Evolutionary conservation across 768 basidiomycete genomes (phyloP), one percentile per base, ranked within the genome.

Genomic region (Dacryopinax primogenitus): DNA sequence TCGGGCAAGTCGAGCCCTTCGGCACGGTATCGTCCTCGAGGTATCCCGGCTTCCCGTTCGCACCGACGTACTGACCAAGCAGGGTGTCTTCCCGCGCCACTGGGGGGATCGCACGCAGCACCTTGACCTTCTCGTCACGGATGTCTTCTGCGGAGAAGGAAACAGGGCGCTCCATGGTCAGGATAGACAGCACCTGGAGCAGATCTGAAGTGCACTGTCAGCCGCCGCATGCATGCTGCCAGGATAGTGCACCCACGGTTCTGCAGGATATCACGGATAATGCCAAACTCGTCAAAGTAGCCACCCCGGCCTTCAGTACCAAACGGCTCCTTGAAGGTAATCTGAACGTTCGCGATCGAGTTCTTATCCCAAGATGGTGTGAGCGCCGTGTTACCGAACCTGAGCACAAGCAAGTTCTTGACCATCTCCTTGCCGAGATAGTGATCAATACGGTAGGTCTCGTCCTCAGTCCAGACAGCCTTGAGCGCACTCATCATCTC

Each of bases 361-460:
- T 94, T 92, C 76, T 91, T 95, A 79, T 98, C 94, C 91, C 94
- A 96, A 37, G 84, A 83, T 32, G 90, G 85, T 68, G 84, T 85
- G 79, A 96, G 76, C 28, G 93, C 89, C 69, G 93, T 77, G 76
- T 99, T 99, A 68, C 92, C 95, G 72, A 99, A 99, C 34, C 95
- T 86, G 63, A 97, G 79, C 32, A 97, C 91, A 68, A 98, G 87
- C 64, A 99, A 75, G 76, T 98, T 99, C 82, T 99, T 99, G 73
- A 97, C 91, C 95, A 99, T 98, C 82, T 99, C 95, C 80, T 99
- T 99, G 66, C 95, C 95, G 63, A 99, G 87, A 76, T 99, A 99
- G 74, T 99, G 95, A 76, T 99, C 95, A 74, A 99, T 98, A 63
- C 95, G 89, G 85, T 90, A 99, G 11, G 94, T 98, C 79, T 99